Conservation (phyloP, 176 grass and related monocot species). For the Aegilops umbellulata region DNA sequence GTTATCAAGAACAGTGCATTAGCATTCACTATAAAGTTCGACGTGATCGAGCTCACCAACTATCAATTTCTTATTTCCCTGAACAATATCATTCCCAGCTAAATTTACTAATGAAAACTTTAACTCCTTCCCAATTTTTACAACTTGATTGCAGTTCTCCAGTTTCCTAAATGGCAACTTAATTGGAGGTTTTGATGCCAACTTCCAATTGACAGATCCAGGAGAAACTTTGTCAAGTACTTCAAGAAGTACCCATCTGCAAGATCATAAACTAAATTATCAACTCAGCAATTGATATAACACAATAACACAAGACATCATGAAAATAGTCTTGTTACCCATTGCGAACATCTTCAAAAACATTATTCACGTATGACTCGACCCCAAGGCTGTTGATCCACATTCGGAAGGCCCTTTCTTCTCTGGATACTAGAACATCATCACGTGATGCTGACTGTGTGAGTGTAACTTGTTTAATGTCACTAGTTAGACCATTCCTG, state of each 20-base stretch:
- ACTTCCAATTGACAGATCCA: constrained; percentile 90
- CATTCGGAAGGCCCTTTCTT: constrained; percentile 96
- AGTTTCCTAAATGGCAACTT: constrained; percentile 95
- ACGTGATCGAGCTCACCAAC: constrained; percentile 59
- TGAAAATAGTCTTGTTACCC: constrained; percentile 54
- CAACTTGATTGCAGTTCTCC: constrained; percentile 98
- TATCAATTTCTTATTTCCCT: constrained; percentile 99
- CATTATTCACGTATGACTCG: constrained; percentile 91
- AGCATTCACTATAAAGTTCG: not conserved
- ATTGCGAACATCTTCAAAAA: constrained; percentile 95
- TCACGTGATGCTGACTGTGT: constrained; percentile 56
- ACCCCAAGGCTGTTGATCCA: constrained; percentile 99
- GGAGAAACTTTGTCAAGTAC: constrained; percentile 96
- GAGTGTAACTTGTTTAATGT: constrained; percentile 64
- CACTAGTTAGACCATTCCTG: constrained; percentile 94
- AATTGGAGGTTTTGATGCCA: constrained; percentile 92
- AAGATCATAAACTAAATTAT: constrained; percentile 16
- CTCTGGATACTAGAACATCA: constrained; percentile 85
- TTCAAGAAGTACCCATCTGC: constrained; percentile 99
- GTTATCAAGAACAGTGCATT: not conserved
- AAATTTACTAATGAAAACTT: constrained; percentile 95
- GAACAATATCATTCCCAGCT: constrained; percentile 98
- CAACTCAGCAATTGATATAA: constrained; percentile 4
- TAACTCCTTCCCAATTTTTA: constrained; percentile 81
- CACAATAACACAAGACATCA: not conserved